Evolutionary conservation across 2,329 filamentous ascomycete genomes (phyloP).

Genomic region (Curvularia eragrostidis): DNA sequence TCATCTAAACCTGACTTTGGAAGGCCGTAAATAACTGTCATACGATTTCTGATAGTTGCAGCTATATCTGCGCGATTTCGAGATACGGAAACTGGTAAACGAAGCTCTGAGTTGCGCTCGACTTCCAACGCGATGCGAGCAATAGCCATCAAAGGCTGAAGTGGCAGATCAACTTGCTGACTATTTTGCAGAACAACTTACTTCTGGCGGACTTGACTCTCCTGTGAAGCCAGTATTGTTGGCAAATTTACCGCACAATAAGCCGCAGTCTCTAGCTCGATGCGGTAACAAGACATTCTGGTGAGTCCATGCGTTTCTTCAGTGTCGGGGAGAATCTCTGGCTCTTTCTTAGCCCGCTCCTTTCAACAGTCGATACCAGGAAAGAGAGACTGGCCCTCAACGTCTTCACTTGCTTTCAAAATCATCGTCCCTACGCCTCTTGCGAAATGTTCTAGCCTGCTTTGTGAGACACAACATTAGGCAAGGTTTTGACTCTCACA

Average conservation of each 20-base stretch:
- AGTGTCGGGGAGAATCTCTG: neutral
- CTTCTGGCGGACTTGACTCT: neutral
- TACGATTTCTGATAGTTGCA: neutral
- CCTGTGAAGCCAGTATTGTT: neutral
- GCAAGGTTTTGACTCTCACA: neutral
- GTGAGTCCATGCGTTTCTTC: constrained; percentile 15
- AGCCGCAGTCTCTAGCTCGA: constrained; percentile 10
- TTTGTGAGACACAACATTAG: neutral
- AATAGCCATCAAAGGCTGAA: constrained; percentile 13
- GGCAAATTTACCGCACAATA: neutral
- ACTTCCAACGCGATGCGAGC: constrained; percentile 9
- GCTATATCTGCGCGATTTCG: neutral
- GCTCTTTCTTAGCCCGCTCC: too few species aligned
- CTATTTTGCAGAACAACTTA: constrained; percentile 7
- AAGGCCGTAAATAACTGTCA: neutral
- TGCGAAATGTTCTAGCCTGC: neutral
- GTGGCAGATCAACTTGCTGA: constrained; percentile 10
- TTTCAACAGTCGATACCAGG: neutral
- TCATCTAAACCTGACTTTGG: constrained; percentile 4
- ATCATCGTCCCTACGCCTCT: neutral
- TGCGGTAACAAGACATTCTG: constrained; percentile 20
- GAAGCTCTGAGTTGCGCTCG: constrained; percentile 8
- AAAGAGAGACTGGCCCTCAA: neutral
- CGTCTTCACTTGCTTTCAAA: neutral
- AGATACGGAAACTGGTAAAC: constrained; percentile 7